Conservation (phyloP, 805 yeast species). For the Pichia phayaonensis region DNA sequence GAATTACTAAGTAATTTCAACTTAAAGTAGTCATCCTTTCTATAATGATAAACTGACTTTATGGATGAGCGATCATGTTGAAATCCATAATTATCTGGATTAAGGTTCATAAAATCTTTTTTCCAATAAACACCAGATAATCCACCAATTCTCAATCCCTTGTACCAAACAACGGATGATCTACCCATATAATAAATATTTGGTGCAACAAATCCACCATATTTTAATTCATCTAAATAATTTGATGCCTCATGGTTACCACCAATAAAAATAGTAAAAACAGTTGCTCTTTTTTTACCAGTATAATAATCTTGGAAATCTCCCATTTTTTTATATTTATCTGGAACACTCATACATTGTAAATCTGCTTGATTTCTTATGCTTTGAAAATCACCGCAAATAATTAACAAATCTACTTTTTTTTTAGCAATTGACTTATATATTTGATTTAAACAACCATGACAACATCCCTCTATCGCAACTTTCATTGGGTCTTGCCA, state of each 20-base stretch:
- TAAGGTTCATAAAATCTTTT: constrained; percentile 36
- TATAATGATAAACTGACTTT: constrained; percentile 65
- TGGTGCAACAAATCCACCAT: constrained; percentile 93
- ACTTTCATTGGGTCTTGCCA: constrained; percentile 24
- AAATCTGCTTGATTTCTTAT: constrained; percentile 58
- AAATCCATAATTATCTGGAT: constrained; percentile 29
- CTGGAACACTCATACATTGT: constrained; percentile 67
- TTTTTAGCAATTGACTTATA: constrained; percentile 31
- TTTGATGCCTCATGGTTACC: constrained; percentile 94
- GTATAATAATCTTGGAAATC: constrained; percentile 71
- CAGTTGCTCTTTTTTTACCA: constrained; percentile 58
- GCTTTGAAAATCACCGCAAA: constrained; percentile 92
- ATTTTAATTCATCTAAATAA: constrained; percentile 60
- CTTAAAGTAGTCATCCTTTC: constrained; percentile 55
- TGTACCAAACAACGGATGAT: constrained; percentile 63
- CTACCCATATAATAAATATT: constrained; percentile 81
- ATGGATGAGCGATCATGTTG: constrained; percentile 43
- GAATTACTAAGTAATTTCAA: constrained; percentile 33
- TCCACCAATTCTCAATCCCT: constrained; percentile 74
- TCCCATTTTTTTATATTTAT: constrained; percentile 65
- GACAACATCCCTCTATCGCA: constrained; percentile 88
- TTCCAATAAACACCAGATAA: constrained; percentile 75
- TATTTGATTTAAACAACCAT: constrained; percentile 63
- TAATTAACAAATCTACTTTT: constrained; percentile 51
- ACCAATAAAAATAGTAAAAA: constrained; percentile 76